phyloP scores from a whole-genome alignment of 345 rosid species.

The Populus deltoides region DNA sequence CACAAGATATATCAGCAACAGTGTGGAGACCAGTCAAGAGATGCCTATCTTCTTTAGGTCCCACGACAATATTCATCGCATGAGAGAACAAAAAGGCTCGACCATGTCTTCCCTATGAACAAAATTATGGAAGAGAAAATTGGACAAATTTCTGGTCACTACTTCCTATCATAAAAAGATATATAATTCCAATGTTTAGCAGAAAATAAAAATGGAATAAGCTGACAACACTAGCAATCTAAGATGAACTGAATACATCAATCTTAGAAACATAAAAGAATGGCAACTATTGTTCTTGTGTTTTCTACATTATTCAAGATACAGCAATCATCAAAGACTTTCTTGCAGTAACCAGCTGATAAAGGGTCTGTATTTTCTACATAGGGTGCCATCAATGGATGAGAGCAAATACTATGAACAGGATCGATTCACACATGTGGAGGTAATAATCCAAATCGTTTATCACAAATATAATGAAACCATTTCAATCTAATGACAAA shows the following conservation, averaged over 20 bases:
- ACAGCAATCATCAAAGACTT: neutral
- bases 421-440: neutral
- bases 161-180: neutral
- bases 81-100: constrained; percentile 31
- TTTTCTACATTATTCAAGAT: neutral
- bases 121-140: neutral
- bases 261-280: neutral
- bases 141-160: neutral
- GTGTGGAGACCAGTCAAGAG: constrained; percentile 27
- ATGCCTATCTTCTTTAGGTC: constrained; percentile 25
- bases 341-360: neutral
- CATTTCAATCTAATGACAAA: neutral
- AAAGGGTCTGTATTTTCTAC: neutral
- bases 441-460: too few relatives aligned
- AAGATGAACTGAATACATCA: neutral
- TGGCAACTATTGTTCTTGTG: neutral
- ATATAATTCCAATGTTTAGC: neutral
- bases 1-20: constrained; percentile 25
- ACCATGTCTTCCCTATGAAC: constrained; percentile 22
- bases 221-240: neutral
- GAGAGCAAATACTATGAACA: neutral
- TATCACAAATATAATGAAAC: neutral
- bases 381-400: neutral
- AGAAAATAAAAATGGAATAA: too few relatives aligned
- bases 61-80: constrained; percentile 23